Base-by-base conservation (phyloP, 345 rosid species). In the Leavenworthia alabamica region DNA sequence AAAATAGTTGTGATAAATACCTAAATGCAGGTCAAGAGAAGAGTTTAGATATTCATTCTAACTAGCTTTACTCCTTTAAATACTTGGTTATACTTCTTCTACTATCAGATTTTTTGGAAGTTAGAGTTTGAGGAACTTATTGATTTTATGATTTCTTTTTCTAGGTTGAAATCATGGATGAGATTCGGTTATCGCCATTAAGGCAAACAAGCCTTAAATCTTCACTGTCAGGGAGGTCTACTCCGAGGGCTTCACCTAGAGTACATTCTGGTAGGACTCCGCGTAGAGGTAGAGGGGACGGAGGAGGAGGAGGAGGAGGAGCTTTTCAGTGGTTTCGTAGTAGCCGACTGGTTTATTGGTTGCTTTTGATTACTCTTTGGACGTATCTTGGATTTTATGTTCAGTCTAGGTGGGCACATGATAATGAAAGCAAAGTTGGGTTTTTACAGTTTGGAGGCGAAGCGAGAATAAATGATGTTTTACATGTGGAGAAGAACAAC, bases 361-460 rank as follows among this genome's bases (percentile, higher is more conserved):
- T 91, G 67, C 95, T 91, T 73, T 78, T 91, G 74, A 86, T 91
- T 68, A 86, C 95, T 70, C 90, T 91, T 9, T 91, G 98, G 98
- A 72, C 96, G 67, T 91, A 88, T 74, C 88, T 91, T 70, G 96
- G 95, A 36, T 91, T 88, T 59, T 86, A 84, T 62, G 88, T 88
- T n/a, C 98, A 91, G 81, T 91, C 98, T 39, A 76, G 80, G 68
- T 91, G 98, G 98, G 98, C 95, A 29, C 98, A 91, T 73, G 91
- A 88, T 78, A 70, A 88, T 54, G 73, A 77, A 55, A 83, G 83
- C 28, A 71, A 85, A 19, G 74, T 76, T 56, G 85, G 86, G 36
- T 83, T 91, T 66, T 76, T 83, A 26, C 82, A 80, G 46, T 86
- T 88, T 73, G 81, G 81, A 66, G 83, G 79, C n/a, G 76, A 68